Percentiles rank a stretch among this genome's conserved stretches.
Evolutionary conservation across 169 alveolate genomes (phyloP).

Genomic region (Plasmodium inui): DNA sequence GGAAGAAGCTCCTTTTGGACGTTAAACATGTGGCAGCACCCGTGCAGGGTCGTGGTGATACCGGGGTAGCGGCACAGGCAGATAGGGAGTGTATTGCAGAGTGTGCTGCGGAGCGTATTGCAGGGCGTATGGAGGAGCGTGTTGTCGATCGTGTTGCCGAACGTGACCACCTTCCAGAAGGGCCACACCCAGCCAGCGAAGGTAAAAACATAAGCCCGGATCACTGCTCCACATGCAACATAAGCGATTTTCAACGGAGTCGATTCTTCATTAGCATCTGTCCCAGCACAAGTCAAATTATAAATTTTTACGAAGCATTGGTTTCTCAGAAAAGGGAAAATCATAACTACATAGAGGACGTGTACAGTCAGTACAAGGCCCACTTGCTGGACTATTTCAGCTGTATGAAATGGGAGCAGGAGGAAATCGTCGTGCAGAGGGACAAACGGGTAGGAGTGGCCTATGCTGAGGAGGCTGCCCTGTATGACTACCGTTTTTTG

Average conservation of each 20-base stretch:
- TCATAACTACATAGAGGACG: not conserved
- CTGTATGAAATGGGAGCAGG: constrained; percentile 42
- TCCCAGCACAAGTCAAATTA: constrained; percentile 12
- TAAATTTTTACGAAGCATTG: constrained; percentile 44
- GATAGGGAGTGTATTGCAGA: too few relatives aligned
- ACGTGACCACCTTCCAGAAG: not conserved
- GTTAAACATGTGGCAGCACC: not conserved
- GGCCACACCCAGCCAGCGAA: not conserved
- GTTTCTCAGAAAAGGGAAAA: not conserved
- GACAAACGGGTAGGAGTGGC: constrained; percentile 48
- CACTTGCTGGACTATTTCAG: constrained; percentile 30
- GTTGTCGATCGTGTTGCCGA: too few relatives aligned
- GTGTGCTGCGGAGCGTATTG: too few relatives aligned
- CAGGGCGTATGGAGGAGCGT: too few relatives aligned
- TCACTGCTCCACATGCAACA: constrained; percentile 12
- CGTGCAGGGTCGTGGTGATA: not conserved
- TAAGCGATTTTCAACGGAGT: constrained; percentile 21
- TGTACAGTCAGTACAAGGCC: constrained; percentile 15
- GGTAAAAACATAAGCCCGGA: not conserved
- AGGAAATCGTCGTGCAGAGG: constrained; percentile 7
- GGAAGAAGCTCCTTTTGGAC: not conserved
- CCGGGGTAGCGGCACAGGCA: too few relatives aligned
- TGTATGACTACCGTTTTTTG: constrained; percentile 58
- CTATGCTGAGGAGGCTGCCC: constrained; percentile 64
- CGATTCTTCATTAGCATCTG: constrained; percentile 50